phyloP scores from a whole-genome alignment of 352 stramenopile species.

The Pythium dissotocum region DNA sequence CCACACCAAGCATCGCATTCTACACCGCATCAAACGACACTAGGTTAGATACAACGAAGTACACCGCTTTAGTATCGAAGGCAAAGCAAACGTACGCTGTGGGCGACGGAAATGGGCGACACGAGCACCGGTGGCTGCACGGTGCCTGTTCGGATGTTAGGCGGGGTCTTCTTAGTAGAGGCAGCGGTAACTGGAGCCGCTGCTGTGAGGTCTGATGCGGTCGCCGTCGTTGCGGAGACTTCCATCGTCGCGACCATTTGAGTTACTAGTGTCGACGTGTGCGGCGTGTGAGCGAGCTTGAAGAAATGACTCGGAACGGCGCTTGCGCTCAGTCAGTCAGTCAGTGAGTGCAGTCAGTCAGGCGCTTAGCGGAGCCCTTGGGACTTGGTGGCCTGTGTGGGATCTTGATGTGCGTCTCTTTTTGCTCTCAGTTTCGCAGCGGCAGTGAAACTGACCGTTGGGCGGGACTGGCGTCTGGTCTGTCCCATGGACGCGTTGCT shows the following conservation, averaged over 20 bases:
- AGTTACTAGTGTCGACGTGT: neutral
- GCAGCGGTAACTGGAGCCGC: neutral
- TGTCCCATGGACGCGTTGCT: constrained; percentile 19
- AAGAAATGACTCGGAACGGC: constrained; percentile 10
- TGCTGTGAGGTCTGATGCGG: neutral
- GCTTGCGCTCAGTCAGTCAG: neutral
- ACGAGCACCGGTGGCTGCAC: constrained; percentile 34
- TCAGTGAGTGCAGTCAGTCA: neutral
- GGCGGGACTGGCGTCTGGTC: constrained; percentile 6
- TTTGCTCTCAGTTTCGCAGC: constrained; percentile 2
- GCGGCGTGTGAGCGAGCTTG: neutral
- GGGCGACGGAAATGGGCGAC: constrained; percentile 36
- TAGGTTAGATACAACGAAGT: neutral
- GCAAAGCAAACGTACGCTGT: constrained; percentile 24
- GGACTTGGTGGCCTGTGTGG: neutral
- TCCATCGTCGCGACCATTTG: constrained; percentile 14
- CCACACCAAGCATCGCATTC: constrained; percentile 42
- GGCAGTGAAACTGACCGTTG: constrained; percentile 20
- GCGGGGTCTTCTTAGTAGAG: constrained; percentile 30
- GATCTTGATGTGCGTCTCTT: constrained; percentile 18
- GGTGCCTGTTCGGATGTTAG: constrained; percentile 30
- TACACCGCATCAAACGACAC: constrained; percentile 9
- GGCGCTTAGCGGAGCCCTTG: neutral
- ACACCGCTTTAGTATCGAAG: too few relatives aligned
- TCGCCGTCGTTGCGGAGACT: neutral